A percentile compares a stretch with the other conserved stretches of the same genome.
Evolutionary conservation across 2,329 filamentous ascomycete species (phyloP).

Genomic region (Neonectria coccinea): DNA sequence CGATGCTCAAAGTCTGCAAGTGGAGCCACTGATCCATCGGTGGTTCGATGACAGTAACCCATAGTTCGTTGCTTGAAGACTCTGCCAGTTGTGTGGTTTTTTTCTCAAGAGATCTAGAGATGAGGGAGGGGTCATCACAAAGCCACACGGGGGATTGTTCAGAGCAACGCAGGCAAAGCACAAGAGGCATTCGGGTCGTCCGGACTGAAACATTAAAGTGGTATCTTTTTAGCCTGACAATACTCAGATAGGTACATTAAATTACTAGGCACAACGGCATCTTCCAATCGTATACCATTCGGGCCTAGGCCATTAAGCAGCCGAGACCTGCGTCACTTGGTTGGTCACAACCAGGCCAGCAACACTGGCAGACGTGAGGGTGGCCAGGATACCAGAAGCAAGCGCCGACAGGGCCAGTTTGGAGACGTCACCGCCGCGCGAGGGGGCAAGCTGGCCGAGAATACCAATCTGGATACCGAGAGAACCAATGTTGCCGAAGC

Average conservation of each 20-base stretch:
- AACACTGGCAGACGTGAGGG: slow-evolving; percentile 81
- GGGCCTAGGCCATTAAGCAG: neutral
- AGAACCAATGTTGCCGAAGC: slow-evolving; percentile 87
- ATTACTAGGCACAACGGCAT: slow-evolving; percentile 19
- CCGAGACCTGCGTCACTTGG: slow-evolving; percentile 45
- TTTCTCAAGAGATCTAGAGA: neutral
- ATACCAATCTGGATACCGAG: slow-evolving; percentile 92
- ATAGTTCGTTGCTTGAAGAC: neutral
- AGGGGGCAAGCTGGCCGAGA: slow-evolving; percentile 82
- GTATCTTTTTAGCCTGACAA: slow-evolving; percentile 23
- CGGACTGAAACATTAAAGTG: slow-evolving; percentile 16
- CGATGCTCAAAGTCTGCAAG: neutral
- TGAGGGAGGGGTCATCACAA: neutral
- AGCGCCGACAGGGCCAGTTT: slow-evolving; percentile 81
- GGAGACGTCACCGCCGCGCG: slow-evolving; percentile 79
- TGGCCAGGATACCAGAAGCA: slow-evolving; percentile 81
- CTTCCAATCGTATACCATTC: slow-evolving; percentile 2
- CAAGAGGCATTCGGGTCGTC: neutral
- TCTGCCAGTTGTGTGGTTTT: neutral
- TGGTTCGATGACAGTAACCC: neutral
- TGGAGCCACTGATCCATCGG: neutral
- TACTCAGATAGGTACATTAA: slow-evolving; percentile 15
- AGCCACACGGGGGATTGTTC: neutral
- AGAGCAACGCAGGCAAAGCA: neutral
- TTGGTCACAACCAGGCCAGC: slow-evolving; percentile 79